Conservation (phyloP, 495 filamentous ascomycete species). For the Aspergillus olivimuriae region DNA sequence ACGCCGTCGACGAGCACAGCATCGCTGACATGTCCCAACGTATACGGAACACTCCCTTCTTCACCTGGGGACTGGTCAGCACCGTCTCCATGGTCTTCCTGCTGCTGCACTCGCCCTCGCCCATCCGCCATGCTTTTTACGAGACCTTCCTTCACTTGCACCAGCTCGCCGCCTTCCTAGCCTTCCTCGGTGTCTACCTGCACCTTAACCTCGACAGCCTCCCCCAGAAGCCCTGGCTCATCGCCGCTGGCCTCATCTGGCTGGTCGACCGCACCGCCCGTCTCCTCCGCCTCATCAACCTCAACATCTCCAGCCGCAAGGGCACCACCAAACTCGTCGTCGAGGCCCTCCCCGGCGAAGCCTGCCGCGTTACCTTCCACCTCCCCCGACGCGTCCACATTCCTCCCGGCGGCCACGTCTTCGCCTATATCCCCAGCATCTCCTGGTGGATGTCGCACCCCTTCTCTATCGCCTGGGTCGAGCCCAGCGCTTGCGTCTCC, state of each 20-base stretch:
- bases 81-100: conserved; percentile 59
- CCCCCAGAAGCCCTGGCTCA: conserved; percentile 55
- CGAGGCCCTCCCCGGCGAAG: conserved; percentile 48
- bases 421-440: conserved; percentile 71
- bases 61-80: conserved; percentile 42
- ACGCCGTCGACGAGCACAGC: conserved; percentile 35
- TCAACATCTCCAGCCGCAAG: conserved; percentile 44
- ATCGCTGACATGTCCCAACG: conserved; percentile 52
- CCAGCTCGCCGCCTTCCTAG: conserved; percentile 57
- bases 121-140: conserved; percentile 82
- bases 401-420: conserved; percentile 72
- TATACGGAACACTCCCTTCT: conserved; percentile 55
- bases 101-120: conserved; percentile 63
- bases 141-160: conserved; percentile 79
- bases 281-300: conserved; percentile 48
- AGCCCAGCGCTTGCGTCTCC: conserved; percentile 26
- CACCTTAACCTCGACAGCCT: conserved; percentile 60
- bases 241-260: conserved; percentile 59
- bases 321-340: conserved; percentile 39
- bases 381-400: conserved; percentile 71
- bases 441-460: conserved; percentile 64
- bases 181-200: conserved; percentile 61
- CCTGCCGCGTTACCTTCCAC: conserved; percentile 59
- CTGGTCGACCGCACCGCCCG: conserved; percentile 54
- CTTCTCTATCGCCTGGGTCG: conserved; percentile 52